These are phyloP conservation scores for Verticillium isaacii DNA, from an alignment of 2,329 filamentous ascomycete genomes.

Conservation along the genomic window DNA sequence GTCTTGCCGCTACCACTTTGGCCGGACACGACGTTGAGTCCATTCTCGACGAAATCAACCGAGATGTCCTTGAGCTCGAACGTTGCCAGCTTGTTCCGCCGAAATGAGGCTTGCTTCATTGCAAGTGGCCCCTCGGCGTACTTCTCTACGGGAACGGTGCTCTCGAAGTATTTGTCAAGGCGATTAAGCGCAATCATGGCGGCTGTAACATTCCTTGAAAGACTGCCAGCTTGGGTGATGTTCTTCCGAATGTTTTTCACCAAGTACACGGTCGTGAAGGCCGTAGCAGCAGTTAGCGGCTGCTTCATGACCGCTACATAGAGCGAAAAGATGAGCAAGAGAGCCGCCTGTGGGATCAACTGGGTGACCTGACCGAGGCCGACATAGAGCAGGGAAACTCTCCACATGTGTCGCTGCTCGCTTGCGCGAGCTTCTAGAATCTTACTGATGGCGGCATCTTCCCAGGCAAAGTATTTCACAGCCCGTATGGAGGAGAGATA, in stretches of 20 bases:
- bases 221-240: conserved; percentile 42
- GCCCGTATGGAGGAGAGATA: conserved; percentile 53
- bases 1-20: conserved; percentile 54
- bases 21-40: conserved; percentile 50
- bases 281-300: conserved; percentile 48
- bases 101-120: conserved; percentile 41
- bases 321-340: conserved; percentile 50
- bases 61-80: conserved; percentile 45
- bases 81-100: conserved; percentile 42
- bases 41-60: conserved; percentile 47
- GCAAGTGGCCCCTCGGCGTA: conserved; percentile 45
- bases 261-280: conserved; percentile 52
- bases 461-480: conserved; percentile 60
- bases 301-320: conserved; percentile 43
- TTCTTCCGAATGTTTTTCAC: conserved; percentile 49
- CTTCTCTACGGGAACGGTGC: conserved; percentile 39
- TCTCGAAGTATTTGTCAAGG: conserved; percentile 50
- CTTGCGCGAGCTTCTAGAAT: conserved; percentile 42
- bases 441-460: conserved; percentile 44
- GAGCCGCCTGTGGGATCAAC: conserved; percentile 44
- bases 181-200: conserved; percentile 43
- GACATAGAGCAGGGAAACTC: conserved; percentile 41
- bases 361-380: conserved; percentile 44
- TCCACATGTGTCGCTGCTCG: conserved; percentile 53
- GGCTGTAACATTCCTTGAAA: conserved; percentile 36